These are phyloP conservation scores for Paracorniculantispora psalliotae DNA, from an alignment of 2,329 filamentous ascomycete genomes.

Conservation along the genomic window DNA sequence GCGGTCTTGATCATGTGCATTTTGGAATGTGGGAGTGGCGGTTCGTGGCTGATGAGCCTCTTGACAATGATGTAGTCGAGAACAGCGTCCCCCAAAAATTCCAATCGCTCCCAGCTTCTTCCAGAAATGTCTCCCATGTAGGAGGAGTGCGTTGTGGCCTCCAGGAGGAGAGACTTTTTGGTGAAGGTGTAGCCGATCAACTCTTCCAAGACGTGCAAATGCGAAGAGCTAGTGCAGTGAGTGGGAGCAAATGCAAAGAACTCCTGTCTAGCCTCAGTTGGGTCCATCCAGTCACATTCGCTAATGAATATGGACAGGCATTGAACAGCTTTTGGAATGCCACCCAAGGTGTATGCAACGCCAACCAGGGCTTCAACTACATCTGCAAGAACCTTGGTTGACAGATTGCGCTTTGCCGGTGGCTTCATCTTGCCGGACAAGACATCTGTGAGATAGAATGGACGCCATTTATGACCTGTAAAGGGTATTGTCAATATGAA, in stretches of 20 bases:
- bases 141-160: slow-evolving; percentile 78
- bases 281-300: slow-evolving; percentile 49
- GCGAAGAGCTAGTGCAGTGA: slow-evolving; percentile 31
- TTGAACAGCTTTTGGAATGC: slow-evolving; percentile 54
- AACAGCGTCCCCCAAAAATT: slow-evolving; percentile 83
- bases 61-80: slow-evolving; percentile 72
- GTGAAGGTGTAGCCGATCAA: slow-evolving; percentile 68
- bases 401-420: slow-evolving; percentile 38
- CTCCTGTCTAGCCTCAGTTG: slow-evolving; percentile 34
- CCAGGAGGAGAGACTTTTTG: slow-evolving; percentile 63
- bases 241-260: slow-evolving; percentile 40
- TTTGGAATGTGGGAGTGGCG: slow-evolving; percentile 42
- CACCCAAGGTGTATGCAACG: slow-evolving; percentile 65
- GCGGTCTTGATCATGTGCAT: slow-evolving; percentile 76
- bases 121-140: slow-evolving; percentile 37
- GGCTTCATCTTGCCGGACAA: slow-evolving; percentile 17
- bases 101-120: slow-evolving; percentile 63
- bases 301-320: slow-evolving; percentile 65
- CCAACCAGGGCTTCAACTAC: slow-evolving; percentile 83
- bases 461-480: slow-evolving; percentile 67
- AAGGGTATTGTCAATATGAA: slow-evolving; percentile 69
- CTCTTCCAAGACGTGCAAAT: slow-evolving; percentile 50
- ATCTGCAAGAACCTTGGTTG: slow-evolving; percentile 80
- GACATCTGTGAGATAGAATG: slow-evolving; percentile 49
- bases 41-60: slow-evolving; percentile 46